Conservation (phyloP, 305 asterid species). For the Rubia balearica region DNA sequence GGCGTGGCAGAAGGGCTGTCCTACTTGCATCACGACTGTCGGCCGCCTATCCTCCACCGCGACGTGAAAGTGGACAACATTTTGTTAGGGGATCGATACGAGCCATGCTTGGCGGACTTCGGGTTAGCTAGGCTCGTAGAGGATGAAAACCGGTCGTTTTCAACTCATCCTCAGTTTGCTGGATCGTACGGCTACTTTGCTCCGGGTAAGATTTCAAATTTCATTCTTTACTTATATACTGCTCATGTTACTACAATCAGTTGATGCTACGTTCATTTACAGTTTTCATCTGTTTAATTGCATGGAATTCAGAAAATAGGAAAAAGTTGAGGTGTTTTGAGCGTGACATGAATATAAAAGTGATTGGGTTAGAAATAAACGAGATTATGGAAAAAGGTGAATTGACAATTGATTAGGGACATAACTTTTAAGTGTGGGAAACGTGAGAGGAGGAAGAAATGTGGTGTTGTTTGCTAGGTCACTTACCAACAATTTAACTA, state of each 20-base stretch:
- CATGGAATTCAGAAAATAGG: too few species aligned
- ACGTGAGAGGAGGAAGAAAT: conserved; percentile 13
- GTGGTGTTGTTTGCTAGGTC: conserved; percentile 4
- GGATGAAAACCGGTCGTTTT: conserved; percentile 42
- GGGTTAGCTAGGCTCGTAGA: conserved; percentile 82
- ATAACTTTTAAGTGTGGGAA: conserved; percentile 13
- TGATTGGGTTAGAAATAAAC: background rate
- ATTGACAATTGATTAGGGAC: conserved; percentile 5
- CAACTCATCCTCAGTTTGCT: conserved; percentile 68
- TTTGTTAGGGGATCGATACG: conserved; percentile 61
- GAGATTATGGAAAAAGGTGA: background rate
- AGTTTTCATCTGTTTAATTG: too few species aligned
- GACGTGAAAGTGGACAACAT: conserved; percentile 74
- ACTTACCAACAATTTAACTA: too few species aligned
- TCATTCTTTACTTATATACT: background rate
- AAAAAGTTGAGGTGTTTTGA: background rate
- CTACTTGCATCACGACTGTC: conserved; percentile 83
- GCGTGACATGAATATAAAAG: background rate
- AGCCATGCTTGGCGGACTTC: conserved; percentile 77
- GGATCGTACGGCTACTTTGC: conserved; percentile 97
- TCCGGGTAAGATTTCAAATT: conserved; percentile 49
- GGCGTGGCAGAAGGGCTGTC: conserved; percentile 84
- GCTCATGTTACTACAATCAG: too few species aligned
- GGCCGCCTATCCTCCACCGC: conserved; percentile 85
- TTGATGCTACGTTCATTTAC: too few species aligned